Evolutionary conservation across 2,329 filamentous ascomycete species (phyloP), one percentile per base, ranked within the genome.

Genomic region (Harringtonia aguacate): DNA sequence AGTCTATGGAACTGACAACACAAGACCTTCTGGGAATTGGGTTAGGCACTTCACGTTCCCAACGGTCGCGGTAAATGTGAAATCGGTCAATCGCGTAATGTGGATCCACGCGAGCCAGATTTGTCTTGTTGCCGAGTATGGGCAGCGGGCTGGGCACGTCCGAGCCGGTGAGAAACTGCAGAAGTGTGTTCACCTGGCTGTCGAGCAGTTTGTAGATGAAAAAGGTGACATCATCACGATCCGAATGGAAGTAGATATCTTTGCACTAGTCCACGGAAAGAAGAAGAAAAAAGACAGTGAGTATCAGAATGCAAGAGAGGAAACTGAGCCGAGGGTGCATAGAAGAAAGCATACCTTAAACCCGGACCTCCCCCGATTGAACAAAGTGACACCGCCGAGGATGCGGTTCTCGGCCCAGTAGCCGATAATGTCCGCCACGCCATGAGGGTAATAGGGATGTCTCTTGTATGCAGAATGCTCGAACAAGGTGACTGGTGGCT

Each of bases 321-420:
- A 6, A 27, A 10, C 24, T 10, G 24, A 27, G 24, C 24, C 10
- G 24, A 6, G 24, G 10, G 7, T 27, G 24, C 24, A 7, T 7
- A 27, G 24, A 10, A 10, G 24, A 6, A 27, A 27, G 10, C 24
- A 27, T 27, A 27, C 24, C 24, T 27, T 10, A 27, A 27, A 27
- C 24, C 24, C 24, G 10, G 24, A 27, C 6, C 7, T 7, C 10
- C 24, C 24, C 6, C 57, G 46, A 36, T 58, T 54, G 36, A 60
- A 60, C 4, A 58, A 34, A 0, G 53, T 47, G 2, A 60, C 57
- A n/a, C 57, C 57, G 14, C 57, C 56, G 14, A 59, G 45, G 31
- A 58, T 56, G 20, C 52, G 51, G 17, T 44, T 41, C 35, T 58
- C 57, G 8, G 55, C 55, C 57, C 56, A 58, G 46, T 52, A 59